Evolutionary conservation across 2,329 filamentous ascomycete genomes (phyloP), one percentile per base, ranked within the genome.

Genomic region (Paraphoma sp.): DNA sequence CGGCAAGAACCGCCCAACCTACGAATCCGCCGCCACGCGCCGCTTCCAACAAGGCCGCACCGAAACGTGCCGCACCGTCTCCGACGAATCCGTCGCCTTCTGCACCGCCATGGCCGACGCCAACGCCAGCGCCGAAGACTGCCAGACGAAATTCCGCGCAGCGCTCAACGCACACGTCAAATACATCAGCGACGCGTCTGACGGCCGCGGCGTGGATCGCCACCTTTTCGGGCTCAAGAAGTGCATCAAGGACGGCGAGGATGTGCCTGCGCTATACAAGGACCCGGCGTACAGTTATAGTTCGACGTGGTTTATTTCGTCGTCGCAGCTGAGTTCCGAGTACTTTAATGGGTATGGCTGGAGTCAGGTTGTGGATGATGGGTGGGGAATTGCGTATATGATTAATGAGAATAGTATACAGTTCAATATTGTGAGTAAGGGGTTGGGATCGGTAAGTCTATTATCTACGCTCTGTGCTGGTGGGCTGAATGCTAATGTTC

Each of bases 301-400:
- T 56, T 83, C 85, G 72, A 92, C 89, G 12, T 99, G 95, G 95
- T 97, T 88, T 80, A 83, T 99, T 56, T 94, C 89, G 29, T 92
- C 89, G 29, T 92, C 88, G 59, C 96, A 99, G 82, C 82, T 99
- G 76, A 95, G 90, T 79, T 93, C 89, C 33, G 96, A 99, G 82
- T 97, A 91, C 83, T 99, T 98, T 81, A 99, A 99, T 76, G 95
- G 96, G 23, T 99, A 99, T 79, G 95, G 95, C 45, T 99, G 95
- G 95, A 95, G 91, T 74, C 94, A 99, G 82, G 95, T 99, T 50
- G 90, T 98, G 53, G 93, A 98, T 72, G 91, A 90, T 58, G 95
- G 95, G 30, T 99, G 95, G 80, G 95, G 95, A 42, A 96, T 99
- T 74, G 95, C 95, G 40, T 99, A 99, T 78, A 99, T 99, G 95